Evolutionary conservation across 129 eudicot genomes (phyloP).

Genomic region (Flaveria bidentis): DNA sequence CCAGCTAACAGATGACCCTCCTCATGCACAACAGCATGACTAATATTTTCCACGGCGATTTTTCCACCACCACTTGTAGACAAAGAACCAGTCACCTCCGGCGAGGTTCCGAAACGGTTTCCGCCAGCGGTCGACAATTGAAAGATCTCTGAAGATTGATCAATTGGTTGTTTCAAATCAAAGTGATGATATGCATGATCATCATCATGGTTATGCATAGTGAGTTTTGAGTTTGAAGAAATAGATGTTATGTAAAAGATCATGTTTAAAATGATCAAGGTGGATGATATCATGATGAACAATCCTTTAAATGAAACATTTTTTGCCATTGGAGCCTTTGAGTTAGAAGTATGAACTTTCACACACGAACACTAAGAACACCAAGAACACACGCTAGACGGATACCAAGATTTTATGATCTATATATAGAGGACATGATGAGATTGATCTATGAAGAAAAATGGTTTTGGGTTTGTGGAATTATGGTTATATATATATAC

Average conservation of each 20-base stretch:
- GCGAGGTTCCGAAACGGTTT: constrained; percentile 6
- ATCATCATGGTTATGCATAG: constrained; percentile 14
- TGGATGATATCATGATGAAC: constrained; percentile 35
- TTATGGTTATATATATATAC: not conserved
- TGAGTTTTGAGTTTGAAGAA: constrained; percentile 31
- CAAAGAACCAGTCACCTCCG: constrained; percentile 12
- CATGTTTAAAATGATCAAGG: constrained; percentile 30
- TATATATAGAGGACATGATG: not conserved
- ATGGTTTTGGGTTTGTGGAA: not conserved
- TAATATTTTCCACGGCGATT: not conserved
- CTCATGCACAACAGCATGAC: constrained; percentile 23
- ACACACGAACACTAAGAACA: constrained; percentile 10
- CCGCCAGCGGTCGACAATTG: not conserved
- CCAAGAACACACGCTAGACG: not conserved
- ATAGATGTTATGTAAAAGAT: constrained; percentile 29
- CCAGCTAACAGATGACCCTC: constrained; percentile 2
- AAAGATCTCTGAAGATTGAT: not conserved
- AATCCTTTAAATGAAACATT: constrained; percentile 34
- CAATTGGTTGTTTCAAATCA: constrained; percentile 19
- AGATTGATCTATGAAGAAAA: not conserved
- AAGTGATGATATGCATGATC: not conserved
- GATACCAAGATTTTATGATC: not conserved
- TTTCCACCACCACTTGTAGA: not conserved
- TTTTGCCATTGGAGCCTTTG: constrained; percentile 18
- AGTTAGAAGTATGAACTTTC: not conserved